phyloP scores from a whole-genome alignment of 257 asterid genomes.

The Coffea canephora region DNA sequence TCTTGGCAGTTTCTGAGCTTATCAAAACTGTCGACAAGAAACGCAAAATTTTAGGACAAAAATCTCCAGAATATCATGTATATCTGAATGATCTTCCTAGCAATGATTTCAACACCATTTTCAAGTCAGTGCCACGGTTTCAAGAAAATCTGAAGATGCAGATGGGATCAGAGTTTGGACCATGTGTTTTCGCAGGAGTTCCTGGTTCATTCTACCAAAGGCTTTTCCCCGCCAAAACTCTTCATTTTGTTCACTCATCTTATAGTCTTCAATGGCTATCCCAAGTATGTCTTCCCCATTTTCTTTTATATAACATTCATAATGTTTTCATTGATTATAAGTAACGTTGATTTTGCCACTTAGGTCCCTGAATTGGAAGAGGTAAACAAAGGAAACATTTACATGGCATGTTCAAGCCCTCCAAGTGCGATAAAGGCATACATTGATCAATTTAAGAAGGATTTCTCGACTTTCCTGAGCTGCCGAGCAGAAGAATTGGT shows the following conservation, averaged over 20 bases:
- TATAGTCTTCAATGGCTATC: conserved; percentile 74
- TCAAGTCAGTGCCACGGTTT: conserved; percentile 37
- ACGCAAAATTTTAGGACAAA: conserved; percentile 14
- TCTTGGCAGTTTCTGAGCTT: conserved; percentile 22
- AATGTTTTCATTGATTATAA: background rate
- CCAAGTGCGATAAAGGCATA: conserved; percentile 47
- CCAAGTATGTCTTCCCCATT: conserved; percentile 20
- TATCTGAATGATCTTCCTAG: conserved; percentile 62
- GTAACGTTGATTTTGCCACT: background rate
- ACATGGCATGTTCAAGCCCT: conserved; percentile 44
- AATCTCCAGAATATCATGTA: conserved; percentile 46
- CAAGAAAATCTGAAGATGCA: conserved; percentile 22
- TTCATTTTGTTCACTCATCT: conserved; percentile 69
- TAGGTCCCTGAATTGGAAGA: conserved; percentile 20
- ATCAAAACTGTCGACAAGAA: conserved; percentile 9
- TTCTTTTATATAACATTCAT: no score
- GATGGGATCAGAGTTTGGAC: conserved; percentile 24
- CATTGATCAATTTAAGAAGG: conserved; percentile 45
- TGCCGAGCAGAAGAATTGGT: conserved; percentile 60
- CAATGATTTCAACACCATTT: conserved; percentile 65
- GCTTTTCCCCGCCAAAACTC: conserved; percentile 42
- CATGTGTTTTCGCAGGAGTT: conserved; percentile 47
- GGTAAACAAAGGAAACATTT: conserved; percentile 44
- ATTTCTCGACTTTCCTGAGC: conserved; percentile 47
- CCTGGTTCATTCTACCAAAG: conserved; percentile 61